These are phyloP conservation scores for Cercospora sp. DNA, from an alignment of 2,329 filamentous ascomycete species.

Conservation along the genomic window DNA sequence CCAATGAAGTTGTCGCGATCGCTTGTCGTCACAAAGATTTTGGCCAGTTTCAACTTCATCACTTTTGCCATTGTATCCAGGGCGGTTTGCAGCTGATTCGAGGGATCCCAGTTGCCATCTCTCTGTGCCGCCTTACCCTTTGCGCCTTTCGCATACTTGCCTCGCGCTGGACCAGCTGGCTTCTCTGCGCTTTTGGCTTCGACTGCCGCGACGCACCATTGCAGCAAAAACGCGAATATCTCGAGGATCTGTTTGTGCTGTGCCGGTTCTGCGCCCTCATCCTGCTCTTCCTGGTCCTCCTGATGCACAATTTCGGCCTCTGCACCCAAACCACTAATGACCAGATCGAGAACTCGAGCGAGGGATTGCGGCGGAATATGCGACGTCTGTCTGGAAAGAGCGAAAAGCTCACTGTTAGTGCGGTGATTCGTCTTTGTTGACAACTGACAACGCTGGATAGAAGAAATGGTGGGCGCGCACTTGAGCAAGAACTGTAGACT, in stretches of 20 bases:
- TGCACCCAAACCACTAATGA: conserved; percentile 71
- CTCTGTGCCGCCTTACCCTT: conserved; percentile 67
- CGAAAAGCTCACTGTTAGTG: conserved; percentile 64
- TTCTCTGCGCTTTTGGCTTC: conserved; percentile 88
- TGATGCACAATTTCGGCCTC: conserved; percentile 83
- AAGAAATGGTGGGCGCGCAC: conserved; percentile 67
- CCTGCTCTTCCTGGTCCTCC: conserved; percentile 83
- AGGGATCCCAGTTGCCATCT: conserved; percentile 84
- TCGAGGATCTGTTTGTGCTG: conserved; percentile 92
- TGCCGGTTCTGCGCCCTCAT: conserved; percentile 42
- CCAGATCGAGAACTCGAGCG: conserved; percentile 86
- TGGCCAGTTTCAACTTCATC: conserved; percentile 84
- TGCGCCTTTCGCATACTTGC: conserved; percentile 70
- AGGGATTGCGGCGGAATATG: conserved; percentile 78
- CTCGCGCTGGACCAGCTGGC: conserved; percentile 68
- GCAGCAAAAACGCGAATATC: conserved; percentile 88
- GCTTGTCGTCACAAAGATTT: conserved; percentile 93
- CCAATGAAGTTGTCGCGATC: conserved; percentile 94
- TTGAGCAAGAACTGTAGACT: conserved; percentile 95
- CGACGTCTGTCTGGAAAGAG: conserved; percentile 72
- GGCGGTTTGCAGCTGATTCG: conserved; percentile 80
- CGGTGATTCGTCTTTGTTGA: conserved; percentile 41
- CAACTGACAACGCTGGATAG: conserved; percentile 34
- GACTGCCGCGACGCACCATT: conserved; percentile 94
- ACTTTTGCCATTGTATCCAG: conserved; percentile 96